These are phyloP conservation scores for Termitomyces sp. DNA, from an alignment of 768 basidiomycete genomes.

Conservation along the genomic window DNA sequence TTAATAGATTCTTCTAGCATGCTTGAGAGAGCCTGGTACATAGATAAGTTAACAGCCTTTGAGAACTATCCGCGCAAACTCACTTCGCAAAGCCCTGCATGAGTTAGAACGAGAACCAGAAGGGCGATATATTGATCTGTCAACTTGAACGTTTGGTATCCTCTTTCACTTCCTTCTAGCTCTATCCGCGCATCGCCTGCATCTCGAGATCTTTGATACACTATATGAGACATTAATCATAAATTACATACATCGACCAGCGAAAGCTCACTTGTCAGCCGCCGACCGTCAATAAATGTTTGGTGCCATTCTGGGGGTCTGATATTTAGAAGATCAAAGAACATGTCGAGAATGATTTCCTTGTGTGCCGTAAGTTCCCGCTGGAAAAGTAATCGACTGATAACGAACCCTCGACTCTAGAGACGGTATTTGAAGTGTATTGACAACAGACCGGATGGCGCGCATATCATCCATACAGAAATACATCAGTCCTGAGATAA, in stretches of 20 bases:
- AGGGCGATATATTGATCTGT: constrained; percentile 93
- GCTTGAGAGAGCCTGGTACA: constrained; percentile 66
- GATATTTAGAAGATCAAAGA: constrained; percentile 90
- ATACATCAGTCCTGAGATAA: constrained; percentile 73
- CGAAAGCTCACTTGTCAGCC: constrained; percentile 67
- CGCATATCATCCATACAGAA: constrained; percentile 87
- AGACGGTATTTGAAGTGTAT: constrained; percentile 85
- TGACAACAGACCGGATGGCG: constrained; percentile 79
- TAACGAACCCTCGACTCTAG: constrained; percentile 72
- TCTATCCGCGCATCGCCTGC: constrained; percentile 27
- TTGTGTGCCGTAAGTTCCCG: constrained; percentile 22
- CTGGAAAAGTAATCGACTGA: neutral
- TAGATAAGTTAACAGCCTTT: neutral
- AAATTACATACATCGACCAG: neutral
- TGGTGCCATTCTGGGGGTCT: constrained; percentile 91
- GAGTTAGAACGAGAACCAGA: constrained; percentile 75
- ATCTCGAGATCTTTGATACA: constrained; percentile 60
- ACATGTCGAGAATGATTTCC: constrained; percentile 93
- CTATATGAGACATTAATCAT: constrained; percentile 25
- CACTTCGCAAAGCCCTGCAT: constrained; percentile 88
- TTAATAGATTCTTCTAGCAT: constrained; percentile 81
- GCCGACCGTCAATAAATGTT: constrained; percentile 84
- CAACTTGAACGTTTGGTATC: constrained; percentile 61
- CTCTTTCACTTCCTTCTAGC: constrained; percentile 38
- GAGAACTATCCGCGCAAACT: constrained; percentile 15